Conservation (phyloP, 768 basidiomycete genomes). For the Termitomyces sp. region DNA sequence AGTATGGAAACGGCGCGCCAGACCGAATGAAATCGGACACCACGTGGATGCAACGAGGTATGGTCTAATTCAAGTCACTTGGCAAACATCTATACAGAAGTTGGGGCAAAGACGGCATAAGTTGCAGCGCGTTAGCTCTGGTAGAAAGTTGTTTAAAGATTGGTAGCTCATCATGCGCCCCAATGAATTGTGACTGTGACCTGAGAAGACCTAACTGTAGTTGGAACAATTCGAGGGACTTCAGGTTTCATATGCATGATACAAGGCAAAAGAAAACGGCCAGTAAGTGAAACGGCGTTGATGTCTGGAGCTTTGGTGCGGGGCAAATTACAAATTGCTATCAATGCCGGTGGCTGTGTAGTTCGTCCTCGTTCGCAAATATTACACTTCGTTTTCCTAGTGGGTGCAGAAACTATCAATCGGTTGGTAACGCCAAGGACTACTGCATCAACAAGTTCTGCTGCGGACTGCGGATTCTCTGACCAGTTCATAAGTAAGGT, state of each 20-base stretch:
- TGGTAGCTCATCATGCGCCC: no score
- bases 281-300: not conserved
- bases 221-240: not conserved
- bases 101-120: not conserved
- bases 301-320: not conserved
- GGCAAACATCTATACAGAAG: not conserved
- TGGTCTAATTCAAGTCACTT: not conserved
- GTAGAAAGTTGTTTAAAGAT: not conserved
- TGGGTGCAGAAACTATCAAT: no score
- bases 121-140: not conserved
- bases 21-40: not conserved
- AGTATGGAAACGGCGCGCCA: not conserved
- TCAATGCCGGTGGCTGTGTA: no score
- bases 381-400: no score
- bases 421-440: not conserved
- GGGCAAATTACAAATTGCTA: no score
- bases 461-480: not conserved
- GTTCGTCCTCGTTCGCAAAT: no score
- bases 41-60: constrained; percentile 30
- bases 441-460: not conserved
- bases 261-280: not conserved
- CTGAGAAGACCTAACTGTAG: not conserved
- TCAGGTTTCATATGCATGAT: not conserved
- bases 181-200: not conserved
- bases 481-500: not conserved